Conservation (phyloP, 768 basidiomycete species). For the Mycena venus region DNA sequence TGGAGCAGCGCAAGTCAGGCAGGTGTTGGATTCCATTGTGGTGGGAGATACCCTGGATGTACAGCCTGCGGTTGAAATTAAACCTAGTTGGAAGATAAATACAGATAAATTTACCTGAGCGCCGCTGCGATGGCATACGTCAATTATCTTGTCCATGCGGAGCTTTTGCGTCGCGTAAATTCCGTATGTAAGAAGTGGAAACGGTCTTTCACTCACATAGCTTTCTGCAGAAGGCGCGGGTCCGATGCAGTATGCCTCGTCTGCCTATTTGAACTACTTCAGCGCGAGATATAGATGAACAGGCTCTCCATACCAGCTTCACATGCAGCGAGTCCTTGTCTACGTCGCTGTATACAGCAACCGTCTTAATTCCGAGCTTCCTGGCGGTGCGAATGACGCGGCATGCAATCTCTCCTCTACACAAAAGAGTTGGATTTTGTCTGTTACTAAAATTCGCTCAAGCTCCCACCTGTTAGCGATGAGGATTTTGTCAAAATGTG, state of each 20-base stretch:
- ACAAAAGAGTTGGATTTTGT: not conserved
- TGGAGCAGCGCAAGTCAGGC: slow-evolving; percentile 37
- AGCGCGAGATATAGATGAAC: not conserved
- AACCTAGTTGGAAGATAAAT: slow-evolving; percentile 2
- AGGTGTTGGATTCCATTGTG: not conserved
- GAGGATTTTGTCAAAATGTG: slow-evolving; percentile 91
- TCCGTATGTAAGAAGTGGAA: not conserved
- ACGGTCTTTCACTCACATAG: slow-evolving; percentile 72
- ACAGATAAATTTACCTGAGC: slow-evolving; percentile 76
- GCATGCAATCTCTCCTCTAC: slow-evolving; percentile 95
- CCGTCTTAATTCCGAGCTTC: slow-evolving; percentile 90
- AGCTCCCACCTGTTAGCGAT: slow-evolving; percentile 84
- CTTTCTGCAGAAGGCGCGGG: slow-evolving; percentile 91
- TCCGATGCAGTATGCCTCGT: slow-evolving; percentile 94
- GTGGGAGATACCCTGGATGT: slow-evolving; percentile 81
- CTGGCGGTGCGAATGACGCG: slow-evolving; percentile 92
- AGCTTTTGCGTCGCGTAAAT: slow-evolving; percentile 60
- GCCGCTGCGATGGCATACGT: slow-evolving; percentile 83
- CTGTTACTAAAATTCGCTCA: not conserved
- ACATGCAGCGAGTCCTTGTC: slow-evolving; percentile 89
- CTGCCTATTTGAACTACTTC: slow-evolving; percentile 61
- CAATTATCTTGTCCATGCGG: slow-evolving; percentile 89
- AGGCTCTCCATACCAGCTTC: slow-evolving; percentile 65
- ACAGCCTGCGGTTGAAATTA: slow-evolving; percentile 70
- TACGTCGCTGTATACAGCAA: slow-evolving; percentile 92